Conservation (phyloP, 176 grass and related monocot species). For the Elaeis guineensis region DNA sequence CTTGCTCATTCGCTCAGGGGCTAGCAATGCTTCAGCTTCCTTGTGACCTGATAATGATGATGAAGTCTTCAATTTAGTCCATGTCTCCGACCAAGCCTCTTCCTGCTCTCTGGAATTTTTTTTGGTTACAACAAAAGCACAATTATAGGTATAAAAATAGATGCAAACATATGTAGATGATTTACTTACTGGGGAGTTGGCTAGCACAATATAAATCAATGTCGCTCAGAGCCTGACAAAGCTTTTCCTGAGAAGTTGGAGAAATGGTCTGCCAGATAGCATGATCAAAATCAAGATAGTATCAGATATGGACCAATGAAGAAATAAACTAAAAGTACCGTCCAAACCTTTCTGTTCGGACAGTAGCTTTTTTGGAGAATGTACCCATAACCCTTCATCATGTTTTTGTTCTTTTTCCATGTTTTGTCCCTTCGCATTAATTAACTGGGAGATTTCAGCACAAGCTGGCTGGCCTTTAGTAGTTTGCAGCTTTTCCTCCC, state of each 20-base stretch:
- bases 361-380: constrained; percentile 27
- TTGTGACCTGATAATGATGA: constrained; percentile 17
- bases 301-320: neutral
- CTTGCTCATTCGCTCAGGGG: constrained; percentile 16
- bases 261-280: constrained; percentile 34
- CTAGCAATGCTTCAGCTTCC: constrained; percentile 24
- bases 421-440: constrained; percentile 1
- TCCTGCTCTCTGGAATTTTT: constrained; percentile 13
- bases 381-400: constrained; percentile 8
- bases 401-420: constrained; percentile 1
- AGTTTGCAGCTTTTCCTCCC: neutral
- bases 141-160: neutral
- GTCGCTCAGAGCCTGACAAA: constrained; percentile 25
- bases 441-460: constrained; percentile 3
- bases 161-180: neutral
- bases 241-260: constrained; percentile 47
- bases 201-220: constrained; percentile 19
- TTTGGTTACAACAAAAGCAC: neutral
- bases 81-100: constrained; percentile 24
- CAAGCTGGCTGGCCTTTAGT: constrained; percentile 8
- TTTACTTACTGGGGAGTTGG: constrained; percentile 22
- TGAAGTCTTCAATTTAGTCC: constrained; percentile 16
- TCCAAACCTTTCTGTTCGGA: constrained; percentile 38
- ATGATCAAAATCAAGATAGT: constrained; percentile 6
- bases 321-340: neutral